Evolutionary conservation across 1,284 basidiomycete species (phyloP), one percentile per base, ranked within the genome.

Genomic region (Ceratobasidium sp.): DNA sequence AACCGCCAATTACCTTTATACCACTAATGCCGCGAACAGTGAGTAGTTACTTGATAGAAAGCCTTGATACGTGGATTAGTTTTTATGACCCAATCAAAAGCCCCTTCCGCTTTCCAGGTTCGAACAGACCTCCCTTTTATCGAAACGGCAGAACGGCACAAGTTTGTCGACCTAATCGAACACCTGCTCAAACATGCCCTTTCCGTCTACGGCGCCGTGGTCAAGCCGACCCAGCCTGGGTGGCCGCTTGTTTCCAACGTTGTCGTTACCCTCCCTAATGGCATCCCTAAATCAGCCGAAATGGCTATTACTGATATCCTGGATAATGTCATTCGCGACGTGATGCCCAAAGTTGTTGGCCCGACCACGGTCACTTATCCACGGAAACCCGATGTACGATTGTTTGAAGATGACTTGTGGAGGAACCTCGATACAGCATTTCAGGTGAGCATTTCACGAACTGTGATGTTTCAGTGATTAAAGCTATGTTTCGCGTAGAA

Each of bases 161-260:
- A 64, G 38, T 64, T 35, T 21, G 41, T 28, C 35, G 62, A 64
- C n/a, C 46, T 64, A 11, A 46, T 64, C 8, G 62, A 64, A 28
- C 44, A 64, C 14, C 62, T 64, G 9, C 62, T 64, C 16, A 64
- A 64, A 30, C 62, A 64, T 50, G 62, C 62, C 8, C 62, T 64
- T 18, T 11, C 41, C 21, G 43, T 49, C 30, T 50, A 64, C 44
- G 46, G 62, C 16, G 46, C 46, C 13, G 62, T 50, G 7, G 38
- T 38, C 18, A 64, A 64, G 23, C 43, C 43, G 26, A 50, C 41
- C 8, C 62, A 64, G 23, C 62, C 62, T 9, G 8, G 11, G 8
- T 64, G 62, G 62, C 44, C 62, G 16, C 46, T 18, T 26, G 43
- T 28, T 9, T 64, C 62, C 16, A 46, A 64, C 6, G 44, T 64